phyloP scores from a whole-genome alignment of 345 rosid genomes.

The Ceriops decandra region DNA sequence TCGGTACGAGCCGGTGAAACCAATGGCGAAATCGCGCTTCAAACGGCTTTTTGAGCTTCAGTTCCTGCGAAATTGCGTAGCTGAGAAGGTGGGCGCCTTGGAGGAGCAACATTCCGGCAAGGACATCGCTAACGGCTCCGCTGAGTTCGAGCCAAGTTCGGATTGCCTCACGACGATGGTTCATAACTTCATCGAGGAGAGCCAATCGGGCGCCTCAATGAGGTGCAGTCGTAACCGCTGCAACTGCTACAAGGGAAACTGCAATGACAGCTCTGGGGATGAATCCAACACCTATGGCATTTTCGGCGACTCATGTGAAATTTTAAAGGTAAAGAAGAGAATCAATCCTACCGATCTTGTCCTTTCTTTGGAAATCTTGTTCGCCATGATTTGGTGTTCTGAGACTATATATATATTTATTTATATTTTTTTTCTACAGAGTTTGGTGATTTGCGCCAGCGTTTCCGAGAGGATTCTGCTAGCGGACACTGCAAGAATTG shows the following conservation, averaged over 20 bases:
- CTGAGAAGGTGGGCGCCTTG: slow-evolving; percentile 33
- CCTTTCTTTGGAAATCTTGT: neutral
- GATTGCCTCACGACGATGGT: slow-evolving; percentile 72
- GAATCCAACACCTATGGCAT: slow-evolving; percentile 41
- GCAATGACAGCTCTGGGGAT: slow-evolving; percentile 70
- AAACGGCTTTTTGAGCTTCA: slow-evolving; percentile 87
- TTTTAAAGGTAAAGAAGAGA: slow-evolving; percentile 52
- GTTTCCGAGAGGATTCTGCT: slow-evolving; percentile 54
- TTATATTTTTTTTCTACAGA: slow-evolving; percentile 28
- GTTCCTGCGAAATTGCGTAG: slow-evolving; percentile 48
- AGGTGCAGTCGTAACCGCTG: slow-evolving; percentile 50
- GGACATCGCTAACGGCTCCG: slow-evolving; percentile 28
- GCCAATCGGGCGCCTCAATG: slow-evolving; percentile 26
- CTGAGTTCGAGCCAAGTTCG: slow-evolving; percentile 77
- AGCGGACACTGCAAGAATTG: slow-evolving; percentile 60
- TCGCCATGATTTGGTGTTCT: neutral
- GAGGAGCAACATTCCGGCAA: slow-evolving; percentile 37
- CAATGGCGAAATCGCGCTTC: slow-evolving; percentile 63
- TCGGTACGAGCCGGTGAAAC: slow-evolving; percentile 46
- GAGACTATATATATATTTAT: neutral
- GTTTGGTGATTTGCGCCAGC: slow-evolving; percentile 53
- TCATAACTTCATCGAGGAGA: slow-evolving; percentile 68
- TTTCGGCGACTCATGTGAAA: slow-evolving; percentile 42
- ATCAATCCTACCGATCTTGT: neutral
- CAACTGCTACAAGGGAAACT: slow-evolving; percentile 60